Base-by-base conservation (phyloP, 2,329 filamentous ascomycete species). In the Colletotrichum filicis region DNA sequence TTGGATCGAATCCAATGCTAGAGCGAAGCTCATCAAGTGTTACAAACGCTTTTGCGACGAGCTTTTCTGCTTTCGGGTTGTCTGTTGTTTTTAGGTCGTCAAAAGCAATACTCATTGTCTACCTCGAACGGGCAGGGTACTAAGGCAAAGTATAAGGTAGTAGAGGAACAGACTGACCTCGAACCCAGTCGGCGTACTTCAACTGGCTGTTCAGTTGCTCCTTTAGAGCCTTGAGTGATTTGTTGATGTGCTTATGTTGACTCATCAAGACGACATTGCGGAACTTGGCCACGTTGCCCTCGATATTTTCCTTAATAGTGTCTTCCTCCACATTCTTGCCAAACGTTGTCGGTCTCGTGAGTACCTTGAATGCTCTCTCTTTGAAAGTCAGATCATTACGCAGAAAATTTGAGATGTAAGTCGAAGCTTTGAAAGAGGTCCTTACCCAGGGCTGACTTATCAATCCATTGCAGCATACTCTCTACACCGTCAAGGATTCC, bases 401-500 rank as follows among this genome's bases (percentile, higher is more conserved):
- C 8, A 9, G 30, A 30, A 30, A 9, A 8, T 30, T 30, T 30
- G 8, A 9, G 8, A 30, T 30, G 30, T 30, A 30, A 30, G 1
- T 30, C 8, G 30, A 30, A 30, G 14, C 35, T 42, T 42, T 42
- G 35, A 6, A 6, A 42, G 35, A 5, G 2, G 5, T 22, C 26
- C 53, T 4, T 57, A 69, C 67, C 67, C 32, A 69, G 28, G 3
- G 67, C 67, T 1, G 67, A 65, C 11, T 69, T 69, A 1, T 69
- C 67, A 14, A 69, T 69, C 67, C 60, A 69, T 1, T 22, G n/a
- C 1, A 69, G 42, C 67, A 69, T 69, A 4, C 60, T 61, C 28
- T 69, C 67, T 1, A 69, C 53, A 5, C 60, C 67, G 19, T 64
- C 60, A 3, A 69, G 67, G 5, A 69, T 65, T 26, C 67, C 67